Evolutionary conservation across 2,329 filamentous ascomycete species (phyloP), one percentile per base, ranked within the genome.

Genomic region (Verticillium nonalfalfae): DNA sequence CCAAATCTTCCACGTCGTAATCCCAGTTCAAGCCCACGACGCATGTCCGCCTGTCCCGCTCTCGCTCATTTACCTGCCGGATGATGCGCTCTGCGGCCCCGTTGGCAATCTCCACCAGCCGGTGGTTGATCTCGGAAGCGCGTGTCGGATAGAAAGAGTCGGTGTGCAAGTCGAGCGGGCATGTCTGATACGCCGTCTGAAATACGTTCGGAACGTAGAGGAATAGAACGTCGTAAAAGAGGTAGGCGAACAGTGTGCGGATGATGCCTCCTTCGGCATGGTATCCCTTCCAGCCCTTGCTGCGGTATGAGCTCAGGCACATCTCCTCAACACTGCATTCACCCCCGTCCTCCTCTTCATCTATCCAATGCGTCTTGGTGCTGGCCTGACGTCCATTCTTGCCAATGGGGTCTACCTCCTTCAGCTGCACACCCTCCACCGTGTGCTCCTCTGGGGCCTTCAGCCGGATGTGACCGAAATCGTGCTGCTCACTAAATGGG

Each of bases 141-240:
- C 95, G 85, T 1, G 88, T 86, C 0, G 91, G 85, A 71, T 91
- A 98, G 77, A 99, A 99, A 2, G 90, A 88, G 72, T 99, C 95
- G 0, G 93, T 97, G 71, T 96, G 90, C 6, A 99, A 79, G 73
- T 99, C 95, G 3, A 99, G 78, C 1, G 95, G 95, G 70, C 92
- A 97, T 0, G 92, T 96, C 75, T 99, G 95, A 72, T 91, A 99
- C 1, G 90, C 86, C 6, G 95, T 99, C 73, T 98, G 94, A 74
- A 99, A 99, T 60, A 99, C 94, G 68, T 98, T 97, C 33, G 95
- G 94, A 5, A 98, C 85, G 74, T 96, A 97, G 33, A 92, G 81
- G 75, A 98, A 98, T 7, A 99, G 79, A 31, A 98, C 85, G 74
- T 99, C 94, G 78, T 89, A 95, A 78, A 98, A 97, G 18, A 99